phyloP scores from a whole-genome alignment of 106 monocot genomes.

The Gastrodia elata region DNA sequence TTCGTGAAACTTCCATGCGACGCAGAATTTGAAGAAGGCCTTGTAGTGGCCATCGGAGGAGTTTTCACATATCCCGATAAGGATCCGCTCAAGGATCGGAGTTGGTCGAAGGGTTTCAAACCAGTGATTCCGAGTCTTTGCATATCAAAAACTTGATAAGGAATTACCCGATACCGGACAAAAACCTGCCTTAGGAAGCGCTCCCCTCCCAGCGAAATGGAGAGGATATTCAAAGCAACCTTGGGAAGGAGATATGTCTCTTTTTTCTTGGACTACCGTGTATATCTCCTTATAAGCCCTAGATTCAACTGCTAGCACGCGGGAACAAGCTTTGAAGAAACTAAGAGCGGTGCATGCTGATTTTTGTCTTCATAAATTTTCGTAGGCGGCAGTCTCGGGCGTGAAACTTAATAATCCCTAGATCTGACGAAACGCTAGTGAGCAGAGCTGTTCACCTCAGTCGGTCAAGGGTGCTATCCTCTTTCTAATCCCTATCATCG shows the following conservation, averaged over 20 bases:
- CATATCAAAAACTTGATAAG: slow-evolving; percentile 25
- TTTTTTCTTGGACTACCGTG: neutral
- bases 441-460: neutral
- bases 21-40: slow-evolving; percentile 41
- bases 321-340: neutral
- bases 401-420: too few species aligned
- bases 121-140: slow-evolving; percentile 59
- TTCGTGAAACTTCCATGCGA: slow-evolving; percentile 72
- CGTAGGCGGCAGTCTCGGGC: neutral
- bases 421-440: neutral
- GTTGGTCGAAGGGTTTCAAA: slow-evolving; percentile 56
- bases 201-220: neutral
- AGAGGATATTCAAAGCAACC: neutral
- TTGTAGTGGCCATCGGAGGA: slow-evolving; percentile 10
- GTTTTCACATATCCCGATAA: slow-evolving; percentile 22
- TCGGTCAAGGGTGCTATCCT: neutral
- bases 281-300: neutral
- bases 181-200: neutral
- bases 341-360: neutral
- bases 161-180: neutral
- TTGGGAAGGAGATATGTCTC: neutral
- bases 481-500: too few species aligned
- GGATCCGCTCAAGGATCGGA: slow-evolving; percentile 41
- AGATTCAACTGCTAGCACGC: neutral
- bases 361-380: neutral